These are phyloP conservation scores for Monosporascus sp. DNA, from an alignment of 2,329 filamentous ascomycete species.

Conservation along the genomic window DNA sequence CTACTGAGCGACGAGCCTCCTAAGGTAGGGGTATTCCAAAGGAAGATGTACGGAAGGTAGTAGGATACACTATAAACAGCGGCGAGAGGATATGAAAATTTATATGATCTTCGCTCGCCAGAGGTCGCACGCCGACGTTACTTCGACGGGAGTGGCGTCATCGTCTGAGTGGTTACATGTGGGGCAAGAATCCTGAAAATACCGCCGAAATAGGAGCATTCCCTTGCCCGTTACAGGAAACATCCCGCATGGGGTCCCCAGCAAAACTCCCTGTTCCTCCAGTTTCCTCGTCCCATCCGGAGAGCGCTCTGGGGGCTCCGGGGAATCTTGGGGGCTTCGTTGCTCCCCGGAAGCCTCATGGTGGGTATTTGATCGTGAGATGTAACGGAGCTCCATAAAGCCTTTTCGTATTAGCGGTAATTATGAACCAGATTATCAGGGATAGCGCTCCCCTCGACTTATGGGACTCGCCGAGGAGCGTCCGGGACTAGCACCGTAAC, in stretches of 20 bases:
- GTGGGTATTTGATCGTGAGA: not conserved
- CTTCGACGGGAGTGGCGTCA: slow-evolving; percentile 4
- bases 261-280: slow-evolving; percentile 2
- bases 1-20: not conserved
- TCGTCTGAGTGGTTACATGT: not conserved
- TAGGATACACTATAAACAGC: not conserved
- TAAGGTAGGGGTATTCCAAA: not conserved
- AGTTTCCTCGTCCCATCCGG: not conserved
- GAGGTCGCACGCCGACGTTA: not conserved
- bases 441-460: not conserved
- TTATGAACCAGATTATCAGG: not conserved
- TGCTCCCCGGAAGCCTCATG: not conserved
- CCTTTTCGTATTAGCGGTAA: not conserved
- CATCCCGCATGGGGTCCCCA: slow-evolving; percentile 6
- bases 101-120: not conserved
- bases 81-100: not conserved
- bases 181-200: slow-evolving; percentile 1
- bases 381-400: not conserved
- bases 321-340: not conserved
- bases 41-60: not conserved
- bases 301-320: not conserved
- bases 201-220: slow-evolving; percentile 11
- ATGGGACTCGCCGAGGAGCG: slow-evolving; percentile 1
- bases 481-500: not conserved
- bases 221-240: slow-evolving; percentile 1